Evolutionary conservation across 805 yeast genomes (phyloP).

Genomic region (Candida ficus): DNA sequence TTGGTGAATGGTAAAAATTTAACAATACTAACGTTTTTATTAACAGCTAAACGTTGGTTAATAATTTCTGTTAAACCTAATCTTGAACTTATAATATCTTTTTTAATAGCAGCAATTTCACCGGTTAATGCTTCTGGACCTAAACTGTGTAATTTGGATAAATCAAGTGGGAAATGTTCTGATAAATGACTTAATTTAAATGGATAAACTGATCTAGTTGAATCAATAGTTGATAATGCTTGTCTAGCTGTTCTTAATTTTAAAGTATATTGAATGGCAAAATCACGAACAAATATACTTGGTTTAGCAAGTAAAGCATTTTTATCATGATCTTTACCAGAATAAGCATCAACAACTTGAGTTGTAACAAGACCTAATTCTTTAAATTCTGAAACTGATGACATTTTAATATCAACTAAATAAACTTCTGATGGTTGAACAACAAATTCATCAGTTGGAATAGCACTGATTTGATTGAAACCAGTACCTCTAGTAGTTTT

Average conservation of each 20-base stretch:
- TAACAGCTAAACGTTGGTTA: conserved; percentile 72
- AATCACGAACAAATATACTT: conserved; percentile 79
- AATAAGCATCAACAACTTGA: conserved; percentile 57
- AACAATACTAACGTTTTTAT: conserved; percentile 68
- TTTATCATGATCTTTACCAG: conserved; percentile 56
- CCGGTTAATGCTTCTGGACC: conserved; percentile 26
- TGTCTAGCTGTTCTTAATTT: conserved; percentile 71
- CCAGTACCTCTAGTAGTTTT: conserved; percentile 30
- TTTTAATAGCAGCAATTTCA: conserved; percentile 38
- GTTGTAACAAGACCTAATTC: conserved; percentile 67
- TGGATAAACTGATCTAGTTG: conserved; percentile 79
- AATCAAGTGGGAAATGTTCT: conserved; percentile 52
- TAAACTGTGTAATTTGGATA: conserved; percentile 27
- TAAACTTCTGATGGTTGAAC: conserved; percentile 84
- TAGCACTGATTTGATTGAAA: conserved; percentile 45
- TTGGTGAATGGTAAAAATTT: conserved; percentile 68
- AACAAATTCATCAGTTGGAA: conserved; percentile 70
- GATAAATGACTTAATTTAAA: conserved; percentile 78
- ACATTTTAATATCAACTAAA: conserved; percentile 76
- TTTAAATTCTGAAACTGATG: conserved; percentile 48
- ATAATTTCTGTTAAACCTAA: conserved; percentile 76
- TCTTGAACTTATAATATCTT: conserved; percentile 56
- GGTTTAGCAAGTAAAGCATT: conserved; percentile 53
- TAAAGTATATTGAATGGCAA: conserved; percentile 72
- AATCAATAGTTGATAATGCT: conserved; percentile 66